These are phyloP conservation scores for Rutstroemia sp. DNA, from an alignment of 2,329 filamentous ascomycete genomes.

Conservation along the genomic window DNA sequence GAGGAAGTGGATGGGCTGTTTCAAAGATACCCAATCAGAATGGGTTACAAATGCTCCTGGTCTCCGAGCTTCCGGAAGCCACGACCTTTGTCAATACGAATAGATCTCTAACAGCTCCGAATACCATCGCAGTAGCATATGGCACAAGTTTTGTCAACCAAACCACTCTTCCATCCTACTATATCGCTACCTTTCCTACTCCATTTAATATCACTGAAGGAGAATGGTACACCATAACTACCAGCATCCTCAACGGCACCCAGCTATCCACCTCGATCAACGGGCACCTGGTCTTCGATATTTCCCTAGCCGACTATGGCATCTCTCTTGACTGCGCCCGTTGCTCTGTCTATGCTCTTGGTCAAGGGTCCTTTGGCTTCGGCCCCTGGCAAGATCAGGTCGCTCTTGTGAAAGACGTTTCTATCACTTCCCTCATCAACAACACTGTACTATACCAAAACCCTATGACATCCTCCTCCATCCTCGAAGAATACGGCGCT, in stretches of 20 bases:
- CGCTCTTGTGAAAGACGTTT: slow-evolving; percentile 32
- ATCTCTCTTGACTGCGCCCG: no score
- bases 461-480: slow-evolving; percentile 19
- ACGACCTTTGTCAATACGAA: not conserved
- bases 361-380: slow-evolving; percentile 33
- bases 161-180: not conserved
- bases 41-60: not conserved
- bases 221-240: not conserved
- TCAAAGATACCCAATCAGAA: no score
- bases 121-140: not conserved
- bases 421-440: slow-evolving; percentile 24
- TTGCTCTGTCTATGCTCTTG: slow-evolving; percentile 3
- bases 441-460: slow-evolving; percentile 30
- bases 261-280: slow-evolving; percentile 27
- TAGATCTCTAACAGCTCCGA: not conserved
- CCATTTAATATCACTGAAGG: not conserved
- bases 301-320: not conserved
- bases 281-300: slow-evolving; percentile 17
- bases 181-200: not conserved
- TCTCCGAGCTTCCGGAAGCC: not conserved
- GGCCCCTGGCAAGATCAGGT: slow-evolving; percentile 35
- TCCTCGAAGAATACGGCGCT: slow-evolving; percentile 33
- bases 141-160: not conserved
- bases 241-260: slow-evolving; percentile 24
- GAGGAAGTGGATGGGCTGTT: no score